Evolutionary conservation across 2,329 filamentous ascomycete genomes (phyloP), one percentile per base, ranked within the genome.

Genomic region (Ascochyta clinopodiicola): DNA sequence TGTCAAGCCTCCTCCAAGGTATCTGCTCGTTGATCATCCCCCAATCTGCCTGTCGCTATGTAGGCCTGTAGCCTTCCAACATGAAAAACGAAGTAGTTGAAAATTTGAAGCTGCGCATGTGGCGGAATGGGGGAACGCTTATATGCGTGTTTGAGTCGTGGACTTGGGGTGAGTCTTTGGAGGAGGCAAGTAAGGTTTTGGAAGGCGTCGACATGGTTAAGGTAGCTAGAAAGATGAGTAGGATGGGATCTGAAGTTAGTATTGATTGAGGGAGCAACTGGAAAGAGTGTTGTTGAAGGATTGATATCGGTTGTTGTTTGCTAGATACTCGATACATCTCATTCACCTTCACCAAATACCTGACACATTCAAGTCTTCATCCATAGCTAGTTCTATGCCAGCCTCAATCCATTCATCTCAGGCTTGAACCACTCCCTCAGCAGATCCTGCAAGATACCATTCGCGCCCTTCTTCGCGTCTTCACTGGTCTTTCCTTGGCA

Each of bases 361-460:
- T 31, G 36, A n/a, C 21, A 7, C n/a, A 13, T n/a, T 6, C 21
- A 12, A 24, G 15, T 38, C 22, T 34, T 8, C 22, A 9, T 35
- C 29, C 29, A 13, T 34, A 19, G 24, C 12, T n/a, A 8, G 36
- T 12, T 32, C 44, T 61, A 75, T 17, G 74, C 74, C 44, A 75
- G 57, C 48, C 57, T 65, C 59, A 77, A 39, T 15, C 74, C 72
- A 48, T 75, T 68, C 57, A 67, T 60, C 34, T 74, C 75, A 1
- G 73, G 73, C 60, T 71, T 74, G 53, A 84, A 83, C 82, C 82
- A 84, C 59, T 82, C 80, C 34, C 52, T 67, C 57, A 82, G 59
- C 52, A 84, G 60, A 69, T 79, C 77, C 15, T 70, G 60, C 44
- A 79, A 62, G n/a, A 83, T 79, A 37, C 76, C 76, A 21, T 79